A percentile compares a stretch with the other conserved stretches of the same genome.
phyloP scores from a whole-genome alignment of 805 yeast genomes.

The Priceomyces haplophilus region DNA sequence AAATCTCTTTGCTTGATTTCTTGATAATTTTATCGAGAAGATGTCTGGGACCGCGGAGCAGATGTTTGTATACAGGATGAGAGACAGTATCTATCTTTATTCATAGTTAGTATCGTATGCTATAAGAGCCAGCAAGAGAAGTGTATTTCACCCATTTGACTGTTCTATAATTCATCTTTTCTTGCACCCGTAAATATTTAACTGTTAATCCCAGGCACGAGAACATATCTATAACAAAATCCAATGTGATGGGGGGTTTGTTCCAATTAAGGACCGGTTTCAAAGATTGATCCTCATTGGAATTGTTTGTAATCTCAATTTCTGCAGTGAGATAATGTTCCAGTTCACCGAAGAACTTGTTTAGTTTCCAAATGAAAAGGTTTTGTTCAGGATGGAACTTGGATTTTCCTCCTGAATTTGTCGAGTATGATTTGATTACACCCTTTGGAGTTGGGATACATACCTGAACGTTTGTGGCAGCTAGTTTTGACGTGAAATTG shows the following conservation, averaged over 20 bases:
- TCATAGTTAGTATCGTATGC: slow-evolving; percentile 58
- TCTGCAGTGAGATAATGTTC: slow-evolving; percentile 61
- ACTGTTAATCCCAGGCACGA: slow-evolving; percentile 76
- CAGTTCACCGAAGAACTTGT: slow-evolving; percentile 63
- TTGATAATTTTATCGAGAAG: background rate
- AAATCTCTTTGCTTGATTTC: background rate
- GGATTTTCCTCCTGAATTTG: slow-evolving; percentile 61
- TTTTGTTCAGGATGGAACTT: slow-evolving; percentile 66
- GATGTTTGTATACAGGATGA: background rate
- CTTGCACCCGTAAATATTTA: slow-evolving; percentile 65
- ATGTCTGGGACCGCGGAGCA: background rate
- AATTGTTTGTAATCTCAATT: slow-evolving; percentile 25
- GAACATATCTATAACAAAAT: slow-evolving; percentile 69
- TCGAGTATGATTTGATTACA: slow-evolving; percentile 23
- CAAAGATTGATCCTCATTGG: slow-evolving; percentile 13
- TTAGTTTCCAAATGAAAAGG: slow-evolving; percentile 65
- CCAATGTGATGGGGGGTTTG: slow-evolving; percentile 71
- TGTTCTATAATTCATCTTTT: slow-evolving; percentile 56
- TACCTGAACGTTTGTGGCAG: slow-evolving; percentile 62
- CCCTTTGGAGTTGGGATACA: slow-evolving; percentile 64
- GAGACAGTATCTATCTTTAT: background rate
- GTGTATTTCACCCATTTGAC: slow-evolving; percentile 86
- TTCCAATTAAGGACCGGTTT: slow-evolving; percentile 45
- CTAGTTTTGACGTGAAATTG: slow-evolving; percentile 51
- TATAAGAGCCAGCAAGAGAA: slow-evolving; percentile 76